phyloP scores from a whole-genome alignment of 140 eudicot genomes.

The Oenanthe javanica region DNA sequence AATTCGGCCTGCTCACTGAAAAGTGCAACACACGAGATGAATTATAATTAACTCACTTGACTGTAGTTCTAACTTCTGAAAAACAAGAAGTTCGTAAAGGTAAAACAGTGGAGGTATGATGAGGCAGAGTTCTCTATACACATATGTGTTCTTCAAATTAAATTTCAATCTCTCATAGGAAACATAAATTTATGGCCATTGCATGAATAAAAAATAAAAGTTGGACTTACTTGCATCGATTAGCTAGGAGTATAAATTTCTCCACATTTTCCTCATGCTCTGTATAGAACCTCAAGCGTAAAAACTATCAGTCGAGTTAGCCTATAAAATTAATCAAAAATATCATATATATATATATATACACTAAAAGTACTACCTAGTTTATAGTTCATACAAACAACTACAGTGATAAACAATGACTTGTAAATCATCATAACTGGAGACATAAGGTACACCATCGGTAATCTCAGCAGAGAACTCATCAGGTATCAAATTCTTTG shows the following conservation, averaged over 20 bases:
- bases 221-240: slow-evolving; percentile 92
- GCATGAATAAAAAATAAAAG: background rate
- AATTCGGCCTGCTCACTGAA: no score
- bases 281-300: slow-evolving; percentile 85
- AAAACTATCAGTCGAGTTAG: slow-evolving; percentile 78
- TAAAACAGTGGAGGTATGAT: no score
- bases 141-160: no score
- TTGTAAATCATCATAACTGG: slow-evolving; percentile 66
- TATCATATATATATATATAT: background rate
- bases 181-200: no score
- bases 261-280: slow-evolving; percentile 81
- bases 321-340: slow-evolving; percentile 27
- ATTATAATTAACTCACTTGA: no score
- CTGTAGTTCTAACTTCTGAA: no score
- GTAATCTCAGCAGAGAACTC: slow-evolving; percentile 92
- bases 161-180: no score
- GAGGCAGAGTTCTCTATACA: no score
- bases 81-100: no score
- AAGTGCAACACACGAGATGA: no score
- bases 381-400: background rate
- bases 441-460: slow-evolving; percentile 87
- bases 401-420: background rate
- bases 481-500: slow-evolving; percentile 82
- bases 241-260: slow-evolving; percentile 54
- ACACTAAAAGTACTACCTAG: background rate